Conservation (phyloP, 2,329 filamentous ascomycete species). For the Talaromyces sp. region DNA sequence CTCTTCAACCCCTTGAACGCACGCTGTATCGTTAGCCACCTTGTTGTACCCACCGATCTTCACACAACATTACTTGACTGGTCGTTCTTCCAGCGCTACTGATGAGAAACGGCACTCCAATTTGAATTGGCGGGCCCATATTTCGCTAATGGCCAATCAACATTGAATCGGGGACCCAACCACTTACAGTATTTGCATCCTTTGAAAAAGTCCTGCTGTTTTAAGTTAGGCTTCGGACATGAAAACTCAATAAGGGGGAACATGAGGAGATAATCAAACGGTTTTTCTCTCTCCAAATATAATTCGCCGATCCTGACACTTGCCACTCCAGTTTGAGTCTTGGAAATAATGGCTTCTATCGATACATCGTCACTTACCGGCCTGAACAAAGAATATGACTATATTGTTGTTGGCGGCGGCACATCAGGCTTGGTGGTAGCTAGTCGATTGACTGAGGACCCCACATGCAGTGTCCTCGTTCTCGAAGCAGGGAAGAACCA, state of each 20-base stretch:
- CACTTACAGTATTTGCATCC: background rate
- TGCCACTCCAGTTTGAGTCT: too few species aligned
- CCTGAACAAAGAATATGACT: too few species aligned
- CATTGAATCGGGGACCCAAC: background rate
- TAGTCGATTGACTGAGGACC: background rate
- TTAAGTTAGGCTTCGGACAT: background rate
- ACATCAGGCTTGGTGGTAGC: constrained; percentile 1
- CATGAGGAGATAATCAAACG: too few species aligned
- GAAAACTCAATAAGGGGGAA: background rate
- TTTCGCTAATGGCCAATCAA: background rate
- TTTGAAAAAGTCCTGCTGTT: background rate
- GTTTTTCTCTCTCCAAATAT: background rate
- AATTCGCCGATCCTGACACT: background rate
- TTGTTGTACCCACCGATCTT: background rate
- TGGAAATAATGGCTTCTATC: too few species aligned
- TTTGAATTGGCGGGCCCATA: background rate
- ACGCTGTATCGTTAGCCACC: background rate
- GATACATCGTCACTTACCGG: too few species aligned
- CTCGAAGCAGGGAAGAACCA: constrained; percentile 17
- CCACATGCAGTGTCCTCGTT: constrained; percentile 6
- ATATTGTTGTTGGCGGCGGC: background rate
- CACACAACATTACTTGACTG: background rate
- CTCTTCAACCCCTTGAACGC: background rate
- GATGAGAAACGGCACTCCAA: background rate
- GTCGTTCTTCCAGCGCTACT: background rate